phyloP scores from a whole-genome alignment of 106 monocot genomes.

The Acanthochlamys bracteata region DNA sequence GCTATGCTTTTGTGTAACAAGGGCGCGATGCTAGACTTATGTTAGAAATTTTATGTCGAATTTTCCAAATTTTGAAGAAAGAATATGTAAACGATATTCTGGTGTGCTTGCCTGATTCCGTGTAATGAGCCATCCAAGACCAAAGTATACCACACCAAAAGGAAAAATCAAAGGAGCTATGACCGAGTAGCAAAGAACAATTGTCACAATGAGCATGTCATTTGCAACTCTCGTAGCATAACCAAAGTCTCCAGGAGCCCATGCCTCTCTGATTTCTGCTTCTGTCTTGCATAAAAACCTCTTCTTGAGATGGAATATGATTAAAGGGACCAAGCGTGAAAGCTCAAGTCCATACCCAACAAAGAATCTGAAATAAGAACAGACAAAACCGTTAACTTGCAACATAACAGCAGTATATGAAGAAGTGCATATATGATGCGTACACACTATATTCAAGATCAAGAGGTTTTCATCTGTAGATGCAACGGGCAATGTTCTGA shows the following conservation, averaged over 20 bases:
- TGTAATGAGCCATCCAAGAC: conserved; percentile 76
- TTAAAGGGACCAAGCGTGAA: conserved; percentile 75
- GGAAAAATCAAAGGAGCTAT: conserved; percentile 92
- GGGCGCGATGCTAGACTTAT: too few relatives aligned
- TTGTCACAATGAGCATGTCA: conserved; percentile 89
- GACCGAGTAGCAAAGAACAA: conserved; percentile 89
- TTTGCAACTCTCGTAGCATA: conserved; percentile 81
- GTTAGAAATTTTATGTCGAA: background rate
- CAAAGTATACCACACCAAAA: conserved; percentile 81
- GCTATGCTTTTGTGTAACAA: too few relatives aligned
- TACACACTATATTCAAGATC: too few relatives aligned
- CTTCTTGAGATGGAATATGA: conserved; percentile 78
- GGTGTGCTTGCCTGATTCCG: conserved; percentile 56
- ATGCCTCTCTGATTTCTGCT: conserved; percentile 75
- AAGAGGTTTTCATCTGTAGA: too few relatives aligned
- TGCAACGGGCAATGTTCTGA: too few relatives aligned
- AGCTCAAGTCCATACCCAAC: conserved; percentile 95
- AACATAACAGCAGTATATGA: too few relatives aligned
- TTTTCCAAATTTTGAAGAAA: background rate
- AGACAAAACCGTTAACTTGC: background rate
- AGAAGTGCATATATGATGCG: too few relatives aligned
- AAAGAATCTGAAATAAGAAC: conserved; percentile 54
- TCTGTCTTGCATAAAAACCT: conserved; percentile 91
- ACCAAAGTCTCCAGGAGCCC: conserved; percentile 77
- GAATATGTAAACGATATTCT: background rate